Evolutionary conservation across 78 protist genomes (phyloP).

Genomic region (Dictyostelium firmibasis): DNA sequence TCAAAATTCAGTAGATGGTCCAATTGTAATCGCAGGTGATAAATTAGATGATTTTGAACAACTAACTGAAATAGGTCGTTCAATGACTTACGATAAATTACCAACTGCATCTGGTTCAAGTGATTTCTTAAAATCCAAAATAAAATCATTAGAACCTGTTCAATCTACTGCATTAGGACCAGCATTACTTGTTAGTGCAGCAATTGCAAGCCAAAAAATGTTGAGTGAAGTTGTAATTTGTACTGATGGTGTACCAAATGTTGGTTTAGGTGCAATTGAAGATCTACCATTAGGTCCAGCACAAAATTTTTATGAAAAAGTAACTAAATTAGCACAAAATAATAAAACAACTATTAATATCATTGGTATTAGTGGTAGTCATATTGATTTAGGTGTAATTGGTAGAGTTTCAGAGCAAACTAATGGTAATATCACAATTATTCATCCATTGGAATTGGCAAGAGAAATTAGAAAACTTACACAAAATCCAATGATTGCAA

Average conservation of each 20-base stretch:
- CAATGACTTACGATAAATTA: neutral
- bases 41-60: conserved; percentile 40
- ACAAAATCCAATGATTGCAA: conserved; percentile 75
- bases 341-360: conserved; percentile 31
- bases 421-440: conserved; percentile 76
- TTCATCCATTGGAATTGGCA: conserved; percentile 75
- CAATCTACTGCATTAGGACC: conserved; percentile 86
- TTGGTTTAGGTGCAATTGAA: conserved; percentile 74
- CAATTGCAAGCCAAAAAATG: conserved; percentile 57
- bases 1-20: conserved; percentile 9
- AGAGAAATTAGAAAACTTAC: conserved; percentile 73
- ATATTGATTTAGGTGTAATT: conserved; percentile 75
- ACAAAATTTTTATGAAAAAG: conserved; percentile 35
- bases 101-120: neutral
- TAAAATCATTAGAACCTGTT: conserved; percentile 44
- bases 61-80: conserved; percentile 29
- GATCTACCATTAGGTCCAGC: conserved; percentile 55
- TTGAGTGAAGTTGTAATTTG: conserved; percentile 76
- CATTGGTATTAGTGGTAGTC: conserved; percentile 72
- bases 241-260: conserved; percentile 86
- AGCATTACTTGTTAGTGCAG: conserved; percentile 53
- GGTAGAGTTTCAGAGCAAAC: conserved; percentile 77
- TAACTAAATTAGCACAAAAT: conserved; percentile 10
- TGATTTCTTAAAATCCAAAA: conserved; percentile 12
- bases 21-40: conserved; percentile 57